Base-by-base conservation (phyloP, 108 stramenopile genomes). In the Fistulifera solaris region DNA sequence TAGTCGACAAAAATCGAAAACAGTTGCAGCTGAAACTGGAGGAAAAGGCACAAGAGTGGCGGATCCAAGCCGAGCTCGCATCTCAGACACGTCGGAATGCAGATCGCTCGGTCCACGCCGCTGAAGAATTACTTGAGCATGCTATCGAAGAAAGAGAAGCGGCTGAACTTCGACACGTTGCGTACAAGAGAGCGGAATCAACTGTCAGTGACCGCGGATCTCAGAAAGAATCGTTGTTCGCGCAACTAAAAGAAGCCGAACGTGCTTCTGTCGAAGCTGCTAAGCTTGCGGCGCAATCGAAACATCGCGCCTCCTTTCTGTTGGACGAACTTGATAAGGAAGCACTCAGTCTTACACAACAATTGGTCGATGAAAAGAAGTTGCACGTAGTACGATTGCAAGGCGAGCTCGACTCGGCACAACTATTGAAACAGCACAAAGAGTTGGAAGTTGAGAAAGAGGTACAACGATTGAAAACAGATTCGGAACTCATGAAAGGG, bases 111-210 rank as follows among this genome's bases (percentile, higher is more conserved):
- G 48, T 66, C 12, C 65, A 67, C 17, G 50, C 68, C 10, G 83
- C 87, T 1, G 82, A 88, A 56, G 82, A 88, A 42, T 54, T 88
- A 40, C 82, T 80, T 18, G 82, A 84, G 42, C 80, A 88, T 59
- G 87, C 87, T 18, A 59, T 79, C 48, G 87, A 88, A 66, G 87
- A 88, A 47, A 64, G 81, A 52, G 87, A 84, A 64, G 87, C 87
- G 7, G 83, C 87, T 13, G 77, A 77, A 52, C 58, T 88, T 22
- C 60, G 86, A 45, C 70, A 55, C 18, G 63, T 66, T 25, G 86
- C 86, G 8, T 64, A 69, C n/a, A 65, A 71, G 24, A 76, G 67
- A 40, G 86, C 86, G 19, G 66, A 81, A 59, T 59, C 73, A 22
- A 72, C 63, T 41, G 78, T 77, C 16, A 40, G 74, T 46, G 61